Conservation (phyloP, 352 stramenopile species). For the Globisporangium paroecandrum region DNA sequence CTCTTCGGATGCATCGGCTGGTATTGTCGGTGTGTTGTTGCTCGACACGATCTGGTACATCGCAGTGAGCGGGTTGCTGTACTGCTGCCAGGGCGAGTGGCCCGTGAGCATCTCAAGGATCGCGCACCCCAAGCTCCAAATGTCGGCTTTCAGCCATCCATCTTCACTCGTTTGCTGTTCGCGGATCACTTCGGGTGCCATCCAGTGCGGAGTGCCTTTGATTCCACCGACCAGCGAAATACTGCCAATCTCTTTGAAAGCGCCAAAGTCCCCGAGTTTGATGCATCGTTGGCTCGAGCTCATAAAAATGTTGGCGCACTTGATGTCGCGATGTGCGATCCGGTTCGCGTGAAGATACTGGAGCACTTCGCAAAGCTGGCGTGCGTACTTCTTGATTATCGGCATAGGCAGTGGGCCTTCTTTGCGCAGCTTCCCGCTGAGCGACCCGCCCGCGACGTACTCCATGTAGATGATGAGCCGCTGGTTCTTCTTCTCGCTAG, state of each 20-base stretch:
- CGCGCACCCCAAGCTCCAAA: slow-evolving; percentile 92
- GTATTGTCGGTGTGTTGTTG: slow-evolving; percentile 60
- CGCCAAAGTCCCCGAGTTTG: slow-evolving; percentile 80
- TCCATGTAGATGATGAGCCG: slow-evolving; percentile 86
- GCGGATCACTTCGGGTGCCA: slow-evolving; percentile 89
- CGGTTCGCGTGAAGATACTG: slow-evolving; percentile 83
- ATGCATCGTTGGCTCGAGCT: slow-evolving; percentile 29
- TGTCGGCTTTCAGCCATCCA: slow-evolving; percentile 87
- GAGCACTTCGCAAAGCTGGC: slow-evolving; percentile 80
- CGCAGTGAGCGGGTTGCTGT: slow-evolving; percentile 84
- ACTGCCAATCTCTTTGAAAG: slow-evolving; percentile 68
- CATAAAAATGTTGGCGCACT: slow-evolving; percentile 85
- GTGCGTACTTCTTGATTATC: slow-evolving; percentile 57
- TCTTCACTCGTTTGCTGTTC: slow-evolving; percentile 49
- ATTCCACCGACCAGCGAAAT: slow-evolving; percentile 70
- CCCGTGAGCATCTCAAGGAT: slow-evolving; percentile 93
- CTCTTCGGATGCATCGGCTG: slow-evolving; percentile 48
- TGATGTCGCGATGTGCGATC: slow-evolving; percentile 88
- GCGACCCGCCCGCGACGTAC: slow-evolving; percentile 76
- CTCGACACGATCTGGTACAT: slow-evolving; percentile 90
- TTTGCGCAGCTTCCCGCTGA: slow-evolving; percentile 57
- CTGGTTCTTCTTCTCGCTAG: slow-evolving; percentile 53
- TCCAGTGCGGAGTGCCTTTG: slow-evolving; percentile 90
- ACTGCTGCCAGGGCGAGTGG: slow-evolving; percentile 85
- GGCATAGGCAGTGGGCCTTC: slow-evolving; percentile 41